Conservation (phyloP, 768 basidiomycete genomes). For the Boletus fagicola region DNA sequence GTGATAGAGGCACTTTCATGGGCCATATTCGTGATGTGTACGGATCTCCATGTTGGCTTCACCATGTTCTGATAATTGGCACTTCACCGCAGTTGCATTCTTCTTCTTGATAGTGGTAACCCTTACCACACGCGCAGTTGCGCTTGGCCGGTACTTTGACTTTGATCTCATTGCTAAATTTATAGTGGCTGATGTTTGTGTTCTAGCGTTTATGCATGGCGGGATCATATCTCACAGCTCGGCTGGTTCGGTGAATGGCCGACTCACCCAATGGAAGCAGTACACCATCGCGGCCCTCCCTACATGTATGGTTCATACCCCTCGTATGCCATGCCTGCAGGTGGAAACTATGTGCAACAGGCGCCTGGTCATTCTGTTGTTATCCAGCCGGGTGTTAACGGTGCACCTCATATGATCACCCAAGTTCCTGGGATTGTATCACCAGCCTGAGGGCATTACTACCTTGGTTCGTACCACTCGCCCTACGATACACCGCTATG, state of each 20-base stretch:
- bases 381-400: slow-evolving; percentile 64
- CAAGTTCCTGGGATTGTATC: slow-evolving; percentile 47
- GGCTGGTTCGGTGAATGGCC: slow-evolving; percentile 77
- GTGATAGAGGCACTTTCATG: slow-evolving; percentile 77
- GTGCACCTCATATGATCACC: slow-evolving; percentile 58
- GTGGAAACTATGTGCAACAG: slow-evolving; percentile 44
- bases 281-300: slow-evolving; percentile 22
- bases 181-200: neutral
- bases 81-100: slow-evolving; percentile 35
- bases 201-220: slow-evolving; percentile 32
- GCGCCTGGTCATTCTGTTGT: slow-evolving; percentile 61
- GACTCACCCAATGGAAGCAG: slow-evolving; percentile 43
- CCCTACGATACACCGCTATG: neutral
- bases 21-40: slow-evolving; percentile 59
- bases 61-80: neutral
- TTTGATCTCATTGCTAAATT: neutral
- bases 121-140: slow-evolving; percentile 45
- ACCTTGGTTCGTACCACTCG: neutral
- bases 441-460: slow-evolving; percentile 12
- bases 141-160: slow-evolving; percentile 29
- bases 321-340: slow-evolving; percentile 17
- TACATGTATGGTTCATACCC: slow-evolving; percentile 38
- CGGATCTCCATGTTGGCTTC: slow-evolving; percentile 18
- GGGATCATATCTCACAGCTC: slow-evolving; percentile 48
- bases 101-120: slow-evolving; percentile 56